These are phyloP conservation scores for Trichoderma atroviride DNA, from an alignment of 2,329 filamentous ascomycete species.

Conservation along the genomic window DNA sequence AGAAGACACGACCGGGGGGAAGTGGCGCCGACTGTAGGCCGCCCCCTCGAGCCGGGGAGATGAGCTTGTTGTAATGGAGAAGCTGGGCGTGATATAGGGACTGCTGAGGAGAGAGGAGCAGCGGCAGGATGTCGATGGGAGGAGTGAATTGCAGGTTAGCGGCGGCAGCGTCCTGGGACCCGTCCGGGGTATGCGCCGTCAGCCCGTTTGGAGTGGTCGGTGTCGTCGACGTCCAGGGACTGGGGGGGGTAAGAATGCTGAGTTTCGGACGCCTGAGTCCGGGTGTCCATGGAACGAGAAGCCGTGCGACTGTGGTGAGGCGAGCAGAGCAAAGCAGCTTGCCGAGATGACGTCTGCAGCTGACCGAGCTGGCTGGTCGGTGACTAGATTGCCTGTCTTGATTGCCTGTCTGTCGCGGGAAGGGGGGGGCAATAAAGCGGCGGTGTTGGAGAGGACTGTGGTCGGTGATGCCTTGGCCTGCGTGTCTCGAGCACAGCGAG, in stretches of 20 bases:
- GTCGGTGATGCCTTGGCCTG: conserved; percentile 6
- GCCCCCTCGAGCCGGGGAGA: conserved; percentile 58
- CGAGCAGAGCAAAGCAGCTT: conserved; percentile 20
- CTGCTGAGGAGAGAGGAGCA: conserved; percentile 62
- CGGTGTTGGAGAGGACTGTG: conserved; percentile 6
- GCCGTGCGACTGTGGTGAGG: conserved; percentile 25
- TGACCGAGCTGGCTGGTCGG: conserved; percentile 13
- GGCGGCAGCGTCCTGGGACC: conserved; percentile 37
- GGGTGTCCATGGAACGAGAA: conserved; percentile 44
- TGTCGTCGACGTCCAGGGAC: conserved; percentile 38
- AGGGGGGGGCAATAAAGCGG: conserved; percentile 2
- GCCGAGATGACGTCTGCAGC: conserved; percentile 25
- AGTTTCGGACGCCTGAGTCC: conserved; percentile 43
- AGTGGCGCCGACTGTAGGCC: conserved; percentile 60
- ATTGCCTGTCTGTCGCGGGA: not conserved
- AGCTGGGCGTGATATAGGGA: conserved; percentile 64
- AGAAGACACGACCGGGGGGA: conserved; percentile 56
- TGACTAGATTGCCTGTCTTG: conserved; percentile 14
- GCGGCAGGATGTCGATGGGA: conserved; percentile 58
- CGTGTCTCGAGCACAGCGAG: not conserved
- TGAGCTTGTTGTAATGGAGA: conserved; percentile 66
- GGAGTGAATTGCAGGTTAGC: conserved; percentile 42
- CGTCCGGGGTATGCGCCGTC: conserved; percentile 37
- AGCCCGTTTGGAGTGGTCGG: conserved; percentile 34
- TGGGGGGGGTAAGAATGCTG: conserved; percentile 44